These are phyloP conservation scores for Asterella californica DNA, from an alignment of 225 moss, liverwort and hornwort genomes.

Conservation along the genomic window DNA sequence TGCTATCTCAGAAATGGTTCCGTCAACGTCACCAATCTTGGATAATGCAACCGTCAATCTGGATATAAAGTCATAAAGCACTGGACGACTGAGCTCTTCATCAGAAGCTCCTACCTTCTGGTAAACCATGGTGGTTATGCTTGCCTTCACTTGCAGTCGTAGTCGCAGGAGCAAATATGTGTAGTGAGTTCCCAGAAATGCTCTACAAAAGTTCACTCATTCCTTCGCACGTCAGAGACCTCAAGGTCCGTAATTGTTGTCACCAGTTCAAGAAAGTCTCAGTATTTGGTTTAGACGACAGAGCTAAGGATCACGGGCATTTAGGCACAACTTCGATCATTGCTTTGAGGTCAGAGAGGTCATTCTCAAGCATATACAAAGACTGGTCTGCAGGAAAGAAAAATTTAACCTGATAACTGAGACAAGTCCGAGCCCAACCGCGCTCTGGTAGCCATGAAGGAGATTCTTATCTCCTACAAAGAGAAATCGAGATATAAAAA, in stretches of 20 bases:
- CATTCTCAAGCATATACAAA: not conserved
- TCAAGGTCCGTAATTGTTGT: not conserved
- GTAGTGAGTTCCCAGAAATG: constrained; percentile 72
- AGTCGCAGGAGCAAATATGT: constrained; percentile 56
- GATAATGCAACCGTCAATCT: not conserved
- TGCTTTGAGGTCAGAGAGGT: not conserved
- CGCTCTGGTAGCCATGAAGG: constrained; percentile 34
- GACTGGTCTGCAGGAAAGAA: not conserved
- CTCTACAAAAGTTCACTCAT: constrained; percentile 34
- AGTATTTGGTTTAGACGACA: not conserved
- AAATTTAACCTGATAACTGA: constrained; percentile 36
- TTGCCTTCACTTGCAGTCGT: constrained; percentile 63
- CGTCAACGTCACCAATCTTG: not conserved
- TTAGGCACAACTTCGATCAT: not conserved
- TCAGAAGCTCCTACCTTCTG: constrained; percentile 57
- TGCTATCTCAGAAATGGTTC: not conserved
- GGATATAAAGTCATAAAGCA: not conserved
- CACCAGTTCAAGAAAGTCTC: not conserved
- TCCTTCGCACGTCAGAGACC: not conserved
- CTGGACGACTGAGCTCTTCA: not conserved
- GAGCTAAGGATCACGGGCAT: not conserved
- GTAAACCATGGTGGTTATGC: constrained; percentile 81
- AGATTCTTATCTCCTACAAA: constrained; percentile 33
- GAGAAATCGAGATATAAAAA: not conserved
- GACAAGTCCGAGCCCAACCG: constrained; percentile 38